These are phyloP conservation scores for Adansonia gregorii DNA, from an alignment of 441 rosid genomes.

Conservation along the genomic window DNA sequence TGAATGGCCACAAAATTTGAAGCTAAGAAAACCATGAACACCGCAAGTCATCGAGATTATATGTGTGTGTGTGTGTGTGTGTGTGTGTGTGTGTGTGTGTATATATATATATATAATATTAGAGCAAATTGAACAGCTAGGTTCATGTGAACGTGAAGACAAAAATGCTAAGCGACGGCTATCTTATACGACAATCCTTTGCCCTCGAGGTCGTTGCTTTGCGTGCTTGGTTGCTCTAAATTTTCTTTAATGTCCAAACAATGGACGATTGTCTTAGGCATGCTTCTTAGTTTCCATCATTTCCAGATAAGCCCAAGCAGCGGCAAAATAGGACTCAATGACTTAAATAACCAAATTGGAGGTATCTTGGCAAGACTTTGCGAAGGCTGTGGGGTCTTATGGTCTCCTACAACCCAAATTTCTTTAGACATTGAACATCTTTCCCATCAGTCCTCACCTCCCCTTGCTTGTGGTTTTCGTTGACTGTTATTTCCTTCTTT, in stretches of 20 bases:
- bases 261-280: not conserved
- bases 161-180: not conserved
- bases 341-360: not conserved
- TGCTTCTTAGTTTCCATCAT: not conserved
- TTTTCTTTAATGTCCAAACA: too few relatives aligned
- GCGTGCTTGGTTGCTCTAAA: too few relatives aligned
- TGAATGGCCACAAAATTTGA: not conserved
- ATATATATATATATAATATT: not conserved
- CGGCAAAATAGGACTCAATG: not conserved
- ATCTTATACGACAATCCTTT: too few relatives aligned
- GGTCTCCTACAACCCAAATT: not conserved
- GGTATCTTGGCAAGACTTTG: not conserved
- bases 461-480: not conserved
- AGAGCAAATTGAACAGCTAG: slow-evolving; percentile 30
- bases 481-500: too few relatives aligned
- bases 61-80: too few relatives aligned
- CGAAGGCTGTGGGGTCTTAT: not conserved
- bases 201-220: too few relatives aligned
- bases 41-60: slow-evolving; percentile 23
- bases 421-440: not conserved
- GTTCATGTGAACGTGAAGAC: slow-evolving; percentile 33
- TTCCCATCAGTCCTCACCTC: not conserved
- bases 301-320: not conserved
- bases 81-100: too few relatives aligned
- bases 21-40: slow-evolving; percentile 34